phyloP scores from a whole-genome alignment of 768 basidiomycete genomes.

The Neoboletus brunneissimus region DNA sequence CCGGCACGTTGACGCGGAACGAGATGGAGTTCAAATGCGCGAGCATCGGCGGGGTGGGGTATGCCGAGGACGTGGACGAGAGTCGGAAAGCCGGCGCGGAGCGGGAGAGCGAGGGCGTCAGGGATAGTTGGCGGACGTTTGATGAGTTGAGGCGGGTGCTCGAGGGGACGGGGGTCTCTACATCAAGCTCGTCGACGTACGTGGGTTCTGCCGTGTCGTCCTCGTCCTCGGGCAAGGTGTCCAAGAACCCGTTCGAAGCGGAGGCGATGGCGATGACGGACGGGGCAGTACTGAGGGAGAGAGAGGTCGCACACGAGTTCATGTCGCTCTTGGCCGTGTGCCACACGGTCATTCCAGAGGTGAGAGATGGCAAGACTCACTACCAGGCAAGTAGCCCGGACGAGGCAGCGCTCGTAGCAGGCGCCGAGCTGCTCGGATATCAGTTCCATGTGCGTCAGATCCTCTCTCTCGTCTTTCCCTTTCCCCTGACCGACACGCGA shows the following conservation, averaged over 20 bases:
- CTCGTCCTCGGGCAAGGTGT: slow-evolving; percentile 14
- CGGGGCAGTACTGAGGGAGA: slow-evolving; percentile 29
- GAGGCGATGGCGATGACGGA: slow-evolving; percentile 16
- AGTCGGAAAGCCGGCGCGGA: slow-evolving; percentile 59
- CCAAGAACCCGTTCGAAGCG: slow-evolving; percentile 57
- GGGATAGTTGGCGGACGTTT: slow-evolving; percentile 75
- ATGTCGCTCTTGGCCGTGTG: slow-evolving; percentile 88
- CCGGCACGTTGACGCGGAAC: slow-evolving; percentile 93
- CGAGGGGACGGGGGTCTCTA: slow-evolving; percentile 33
- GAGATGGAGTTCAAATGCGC: slow-evolving; percentile 97
- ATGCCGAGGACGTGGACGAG: slow-evolving; percentile 91
- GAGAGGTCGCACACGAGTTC: slow-evolving; percentile 64
- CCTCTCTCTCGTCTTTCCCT: not conserved
- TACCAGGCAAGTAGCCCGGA: slow-evolving; percentile 98
- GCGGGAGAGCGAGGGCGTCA: slow-evolving; percentile 38
- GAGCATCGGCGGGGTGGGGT: slow-evolving; percentile 83
- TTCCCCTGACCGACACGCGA: not conserved
- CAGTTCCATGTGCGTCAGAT: slow-evolving; percentile 78
- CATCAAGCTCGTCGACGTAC: not conserved
- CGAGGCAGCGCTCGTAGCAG: slow-evolving; percentile 92
- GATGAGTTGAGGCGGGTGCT: slow-evolving; percentile 61
- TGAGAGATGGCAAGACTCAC: slow-evolving; percentile 81
- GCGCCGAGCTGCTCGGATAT: slow-evolving; percentile 89
- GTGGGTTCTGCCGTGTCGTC: not conserved
- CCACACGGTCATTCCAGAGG: slow-evolving; percentile 97